phyloP scores from a whole-genome alignment of 2,329 filamentous ascomycete genomes.

The Hypoxylon sp. region DNA sequence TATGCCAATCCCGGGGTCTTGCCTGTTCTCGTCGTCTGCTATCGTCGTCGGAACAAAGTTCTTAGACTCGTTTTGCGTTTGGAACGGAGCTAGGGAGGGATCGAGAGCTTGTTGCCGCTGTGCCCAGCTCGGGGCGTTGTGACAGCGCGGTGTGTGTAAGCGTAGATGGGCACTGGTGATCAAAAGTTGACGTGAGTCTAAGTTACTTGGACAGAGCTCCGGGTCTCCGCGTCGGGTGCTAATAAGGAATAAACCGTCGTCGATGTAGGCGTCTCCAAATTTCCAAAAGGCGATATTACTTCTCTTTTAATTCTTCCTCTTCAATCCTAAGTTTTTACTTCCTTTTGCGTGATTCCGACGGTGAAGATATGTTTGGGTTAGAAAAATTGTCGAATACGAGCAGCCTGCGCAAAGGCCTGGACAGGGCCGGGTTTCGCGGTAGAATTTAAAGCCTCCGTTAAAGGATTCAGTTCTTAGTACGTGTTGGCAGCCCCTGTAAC shows the following conservation, averaged over 20 bases:
- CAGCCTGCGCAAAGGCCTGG: constrained; percentile 37
- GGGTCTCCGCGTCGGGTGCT: constrained; percentile 26
- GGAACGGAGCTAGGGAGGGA: constrained; percentile 26
- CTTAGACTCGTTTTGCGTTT: constrained; percentile 17
- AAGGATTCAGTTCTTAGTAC: constrained; percentile 43
- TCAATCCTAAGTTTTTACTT: constrained; percentile 12
- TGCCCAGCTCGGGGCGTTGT: constrained; percentile 31
- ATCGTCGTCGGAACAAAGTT: constrained; percentile 39
- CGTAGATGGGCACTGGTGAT: constrained; percentile 32
- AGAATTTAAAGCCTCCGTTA: constrained; percentile 47
- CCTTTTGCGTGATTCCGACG: constrained; percentile 18
- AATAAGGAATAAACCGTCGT: constrained; percentile 30
- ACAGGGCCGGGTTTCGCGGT: constrained; percentile 45
- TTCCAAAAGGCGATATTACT: constrained; percentile 4
- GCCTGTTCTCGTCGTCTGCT: constrained; percentile 23
- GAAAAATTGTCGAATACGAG: constrained; percentile 48
- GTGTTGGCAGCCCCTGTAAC: constrained; percentile 39
- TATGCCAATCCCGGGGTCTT: constrained; percentile 34
- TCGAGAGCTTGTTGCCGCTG: constrained; percentile 29
- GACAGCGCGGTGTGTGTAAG: constrained; percentile 39
- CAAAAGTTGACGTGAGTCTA: constrained; percentile 38
- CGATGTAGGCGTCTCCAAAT: constrained; percentile 22
- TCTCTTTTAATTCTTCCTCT: constrained; percentile 9
- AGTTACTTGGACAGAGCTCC: constrained; percentile 24
- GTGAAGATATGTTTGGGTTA: constrained; percentile 34